phyloP scores from a whole-genome alignment of 192 early-diverging fungal genomes.

The Funneliformis mosseae region DNA sequence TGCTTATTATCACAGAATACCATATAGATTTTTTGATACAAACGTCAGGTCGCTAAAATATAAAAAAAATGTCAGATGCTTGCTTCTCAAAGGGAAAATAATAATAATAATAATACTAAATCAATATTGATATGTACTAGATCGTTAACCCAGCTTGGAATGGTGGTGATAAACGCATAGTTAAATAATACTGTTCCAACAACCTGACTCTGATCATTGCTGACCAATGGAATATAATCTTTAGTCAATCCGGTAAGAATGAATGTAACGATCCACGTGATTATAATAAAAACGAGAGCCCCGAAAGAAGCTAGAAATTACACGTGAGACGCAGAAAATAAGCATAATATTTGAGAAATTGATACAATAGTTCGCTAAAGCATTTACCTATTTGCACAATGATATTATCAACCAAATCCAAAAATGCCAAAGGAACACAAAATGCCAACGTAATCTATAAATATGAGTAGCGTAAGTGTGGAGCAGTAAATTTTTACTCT shows the following conservation, averaged over 20 bases:
- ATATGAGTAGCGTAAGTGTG: neutral
- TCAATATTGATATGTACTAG: conserved; percentile 40
- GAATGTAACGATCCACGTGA: conserved; percentile 62
- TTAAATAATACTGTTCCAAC: conserved; percentile 76
- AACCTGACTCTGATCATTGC: conserved; percentile 50
- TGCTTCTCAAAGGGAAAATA: neutral
- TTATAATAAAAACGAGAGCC: conserved; percentile 50
- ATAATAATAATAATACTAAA: neutral
- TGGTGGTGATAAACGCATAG: conserved; percentile 66
- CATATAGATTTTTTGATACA: conserved; percentile 61
- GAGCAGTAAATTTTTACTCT: neutral
- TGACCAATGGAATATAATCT: conserved; percentile 53
- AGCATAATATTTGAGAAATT: no score
- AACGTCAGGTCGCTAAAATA: conserved; percentile 47
- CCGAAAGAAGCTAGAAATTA: conserved; percentile 54
- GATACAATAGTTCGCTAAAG: no score
- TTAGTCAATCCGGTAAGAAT: conserved; percentile 49
- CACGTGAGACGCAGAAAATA: no score
- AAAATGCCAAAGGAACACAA: neutral
- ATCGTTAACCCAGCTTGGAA: conserved; percentile 67
- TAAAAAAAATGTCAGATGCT: neutral
- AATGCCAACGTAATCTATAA: neutral
- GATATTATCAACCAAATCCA: neutral
- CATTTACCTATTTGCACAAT: neutral
- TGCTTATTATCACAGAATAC: conserved; percentile 48